phyloP scores from a whole-genome alignment of 129 eudicot genomes.

The Cynara cardunculus region DNA sequence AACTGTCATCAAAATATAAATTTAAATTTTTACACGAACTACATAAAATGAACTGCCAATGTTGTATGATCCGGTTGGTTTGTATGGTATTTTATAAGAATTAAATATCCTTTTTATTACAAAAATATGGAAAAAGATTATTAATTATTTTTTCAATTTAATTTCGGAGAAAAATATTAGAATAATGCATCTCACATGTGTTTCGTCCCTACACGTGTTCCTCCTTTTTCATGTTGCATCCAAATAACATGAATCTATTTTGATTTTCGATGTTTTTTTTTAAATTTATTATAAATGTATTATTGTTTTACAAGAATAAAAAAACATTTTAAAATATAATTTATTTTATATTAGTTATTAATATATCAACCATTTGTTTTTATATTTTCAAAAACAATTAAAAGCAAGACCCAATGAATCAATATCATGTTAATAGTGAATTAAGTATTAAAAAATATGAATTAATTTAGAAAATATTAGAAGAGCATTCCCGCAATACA shows the following conservation, averaged over 20 bases:
- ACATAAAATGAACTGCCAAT: neutral
- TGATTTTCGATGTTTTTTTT: neutral
- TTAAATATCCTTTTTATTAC: neutral
- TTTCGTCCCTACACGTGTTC: constrained; percentile 2
- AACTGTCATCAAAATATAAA: neutral
- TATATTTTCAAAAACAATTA: too few species aligned
- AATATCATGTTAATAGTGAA: too few species aligned
- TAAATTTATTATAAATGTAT: neutral
- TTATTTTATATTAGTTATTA: too few species aligned
- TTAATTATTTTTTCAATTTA: neutral
- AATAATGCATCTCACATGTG: neutral
- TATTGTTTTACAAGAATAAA: neutral
- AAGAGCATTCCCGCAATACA: too few species aligned
- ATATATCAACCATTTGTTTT: too few species aligned
- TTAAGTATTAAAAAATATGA: too few species aligned
- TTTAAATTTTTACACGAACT: neutral
- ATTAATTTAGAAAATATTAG: too few species aligned
- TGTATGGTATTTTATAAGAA: neutral
- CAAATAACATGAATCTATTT: neutral
- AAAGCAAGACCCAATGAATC: too few species aligned
- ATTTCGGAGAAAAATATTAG: neutral
- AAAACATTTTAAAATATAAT: too few species aligned
- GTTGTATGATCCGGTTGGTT: neutral
- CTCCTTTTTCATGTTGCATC: neutral
- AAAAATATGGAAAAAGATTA: neutral